Conservation (phyloP, 805 yeast species). For the Maudiozyma bulderi region DNA sequence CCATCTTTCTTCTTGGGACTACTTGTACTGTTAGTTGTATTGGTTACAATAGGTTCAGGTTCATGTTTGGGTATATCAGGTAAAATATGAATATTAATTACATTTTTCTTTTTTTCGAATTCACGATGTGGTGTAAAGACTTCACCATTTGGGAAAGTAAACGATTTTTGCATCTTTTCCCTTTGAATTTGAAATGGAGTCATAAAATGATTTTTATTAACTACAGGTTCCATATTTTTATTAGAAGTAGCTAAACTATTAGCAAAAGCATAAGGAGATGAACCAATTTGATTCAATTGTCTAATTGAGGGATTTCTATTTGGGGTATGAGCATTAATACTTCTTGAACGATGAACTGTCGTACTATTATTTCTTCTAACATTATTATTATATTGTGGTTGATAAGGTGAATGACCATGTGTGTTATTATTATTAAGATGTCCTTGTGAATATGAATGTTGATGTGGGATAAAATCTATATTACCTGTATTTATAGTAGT, state of each 20-base stretch:
- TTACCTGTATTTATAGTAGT: not conserved
- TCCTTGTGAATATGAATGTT: no score
- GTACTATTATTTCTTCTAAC: not conserved
- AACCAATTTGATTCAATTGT: not conserved
- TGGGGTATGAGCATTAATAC: not conserved
- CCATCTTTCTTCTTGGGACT: not conserved
- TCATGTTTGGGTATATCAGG: no score
- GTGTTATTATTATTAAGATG: no score
- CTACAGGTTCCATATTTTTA: not conserved
- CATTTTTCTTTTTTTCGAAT: no score
- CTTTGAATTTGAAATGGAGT: constrained; percentile 23
- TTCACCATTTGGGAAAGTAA: constrained; percentile 26
- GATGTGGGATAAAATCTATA: no score
- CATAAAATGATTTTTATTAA: constrained; percentile 1
- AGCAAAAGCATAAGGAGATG: not conserved
- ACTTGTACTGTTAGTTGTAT: not conserved
- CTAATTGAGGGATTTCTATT: not conserved
- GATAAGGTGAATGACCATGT: not conserved
- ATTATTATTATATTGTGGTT: not conserved
- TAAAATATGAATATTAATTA: not conserved
- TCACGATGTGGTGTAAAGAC: constrained; percentile 17
- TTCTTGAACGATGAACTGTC: not conserved
- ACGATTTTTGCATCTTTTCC: constrained; percentile 18
- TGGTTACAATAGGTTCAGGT: not conserved
- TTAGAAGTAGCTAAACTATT: not conserved